Conservation (phyloP, 2,329 filamentous ascomycete genomes). For the Cladosporium sp. region DNA sequence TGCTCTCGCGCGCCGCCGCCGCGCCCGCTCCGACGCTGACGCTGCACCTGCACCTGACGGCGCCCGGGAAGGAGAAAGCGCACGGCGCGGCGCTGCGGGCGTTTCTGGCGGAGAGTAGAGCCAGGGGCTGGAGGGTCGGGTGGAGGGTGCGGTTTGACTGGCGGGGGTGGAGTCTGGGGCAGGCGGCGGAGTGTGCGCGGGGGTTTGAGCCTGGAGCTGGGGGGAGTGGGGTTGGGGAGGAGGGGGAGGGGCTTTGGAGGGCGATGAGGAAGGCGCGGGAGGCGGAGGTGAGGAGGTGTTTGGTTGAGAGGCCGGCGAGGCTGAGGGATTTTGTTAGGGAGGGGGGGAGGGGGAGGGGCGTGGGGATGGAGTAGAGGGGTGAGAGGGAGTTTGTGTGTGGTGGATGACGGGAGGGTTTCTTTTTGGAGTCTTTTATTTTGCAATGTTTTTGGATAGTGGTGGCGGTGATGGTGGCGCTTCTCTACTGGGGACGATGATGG, state of each 20-base stretch:
- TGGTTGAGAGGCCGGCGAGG: constrained; percentile 9
- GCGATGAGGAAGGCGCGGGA: constrained; percentile 6
- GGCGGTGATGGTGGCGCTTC: no score
- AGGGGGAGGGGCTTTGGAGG: constrained; percentile 2
- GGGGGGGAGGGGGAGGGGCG: neutral
- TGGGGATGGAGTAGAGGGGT: constrained; percentile 1
- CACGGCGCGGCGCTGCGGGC: neutral
- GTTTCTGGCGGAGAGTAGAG: neutral
- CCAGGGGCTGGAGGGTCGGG: constrained; percentile 1
- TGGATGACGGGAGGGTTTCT: neutral
- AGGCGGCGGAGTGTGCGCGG: neutral
- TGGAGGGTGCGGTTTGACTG: constrained; percentile 7
- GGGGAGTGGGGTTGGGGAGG: neutral
- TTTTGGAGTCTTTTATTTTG: neutral
- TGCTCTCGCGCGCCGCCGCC: neutral
- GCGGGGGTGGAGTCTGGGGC: neutral
- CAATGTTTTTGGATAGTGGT: neutral
- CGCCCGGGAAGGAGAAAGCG: neutral
- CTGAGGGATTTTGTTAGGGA: constrained; percentile 2
- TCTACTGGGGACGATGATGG: no score
- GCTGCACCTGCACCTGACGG: neutral
- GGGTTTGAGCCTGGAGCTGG: neutral
- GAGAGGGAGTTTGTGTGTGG: no score
- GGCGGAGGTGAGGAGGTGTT: constrained; percentile 9
- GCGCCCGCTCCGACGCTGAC: neutral